Conservation (phyloP, 2,329 filamentous ascomycete genomes). For the Cylindrodendrum hubeiense region DNA sequence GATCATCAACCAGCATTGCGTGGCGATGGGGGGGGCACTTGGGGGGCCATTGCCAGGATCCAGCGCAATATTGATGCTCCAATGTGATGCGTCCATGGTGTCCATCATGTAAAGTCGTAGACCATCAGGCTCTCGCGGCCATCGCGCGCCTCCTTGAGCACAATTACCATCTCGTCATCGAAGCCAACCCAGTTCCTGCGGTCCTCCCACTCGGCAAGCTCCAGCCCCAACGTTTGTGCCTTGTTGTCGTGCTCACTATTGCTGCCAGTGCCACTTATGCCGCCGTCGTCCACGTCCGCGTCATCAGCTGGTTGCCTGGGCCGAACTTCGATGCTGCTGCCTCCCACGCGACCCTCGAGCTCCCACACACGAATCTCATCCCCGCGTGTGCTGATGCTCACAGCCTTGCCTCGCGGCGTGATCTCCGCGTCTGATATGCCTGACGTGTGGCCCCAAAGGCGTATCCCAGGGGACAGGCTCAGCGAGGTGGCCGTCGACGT, state of each 20-base stretch:
- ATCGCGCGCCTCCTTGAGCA: conserved; percentile 77
- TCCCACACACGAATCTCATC: conserved; percentile 90
- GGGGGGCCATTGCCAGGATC: neutral
- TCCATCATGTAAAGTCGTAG: conserved; percentile 82
- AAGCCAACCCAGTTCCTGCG: conserved; percentile 81
- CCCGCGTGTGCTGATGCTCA: conserved; percentile 87
- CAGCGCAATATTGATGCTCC: neutral
- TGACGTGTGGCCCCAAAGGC: conserved; percentile 93
- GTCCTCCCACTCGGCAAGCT: conserved; percentile 55
- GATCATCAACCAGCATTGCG: neutral
- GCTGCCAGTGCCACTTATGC: conserved; percentile 7
- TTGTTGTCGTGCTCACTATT: conserved; percentile 1
- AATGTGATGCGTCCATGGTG: conserved; percentile 10
- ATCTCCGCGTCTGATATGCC: conserved; percentile 89
- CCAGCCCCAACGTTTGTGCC: conserved; percentile 9
- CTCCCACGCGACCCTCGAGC: conserved; percentile 76
- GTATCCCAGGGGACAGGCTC: conserved; percentile 77
- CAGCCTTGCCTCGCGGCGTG: conserved; percentile 85
- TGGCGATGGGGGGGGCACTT: conserved; percentile 1
- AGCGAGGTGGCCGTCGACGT: conserved; percentile 77
- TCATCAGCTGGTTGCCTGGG: conserved; percentile 49
- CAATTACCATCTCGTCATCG: conserved; percentile 91
- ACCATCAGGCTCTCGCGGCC: conserved; percentile 82
- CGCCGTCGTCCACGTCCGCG: conserved; percentile 29
- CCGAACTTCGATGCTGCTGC: conserved; percentile 67